Base-by-base conservation (phyloP, 345 rosid species). In the Eucalyptus melliodora region DNA sequence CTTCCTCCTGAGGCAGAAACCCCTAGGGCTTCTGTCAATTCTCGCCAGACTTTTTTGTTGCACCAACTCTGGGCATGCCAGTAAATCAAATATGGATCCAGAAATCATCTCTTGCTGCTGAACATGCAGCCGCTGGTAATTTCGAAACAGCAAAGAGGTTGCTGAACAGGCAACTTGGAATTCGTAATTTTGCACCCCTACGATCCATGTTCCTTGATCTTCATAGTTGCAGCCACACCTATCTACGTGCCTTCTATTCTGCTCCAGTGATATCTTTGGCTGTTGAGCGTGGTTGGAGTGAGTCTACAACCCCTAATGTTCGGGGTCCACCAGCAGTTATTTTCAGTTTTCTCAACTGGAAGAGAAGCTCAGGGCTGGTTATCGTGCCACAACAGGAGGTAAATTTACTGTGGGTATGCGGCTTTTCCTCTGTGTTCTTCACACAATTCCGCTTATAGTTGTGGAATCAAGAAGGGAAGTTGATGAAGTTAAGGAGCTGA, bases 391-490 rank as follows among this genome's bases (percentile, higher is more conserved):
- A 50, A 97, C 99, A 37, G 51, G 90, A 24, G 99, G 99, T 86
- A 97, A 95, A 91, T 92, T 97, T 59, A 89, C 92, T 0, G 99
- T 97, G 90, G 99, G 98, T 72, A 97, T 96, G 83, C 92, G 97
- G 26, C 89, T 95, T 59, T 97, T 97, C 90, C 90, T 94, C 24
- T 91, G 93, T 91, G 96, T 97, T 88, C 99, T 97, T 55, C 99
- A 97, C 92, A 95, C 99, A 21, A 96, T 98, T 91, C 99, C 99
- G 6, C 88, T 98, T 53, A 95, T 97, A 81, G 96, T 97, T 87
- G 99, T 97, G 31, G 99, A 98, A 88, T 93, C 99, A 30, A 97
- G 99, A 93, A 95, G 98, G 91, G 99, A 97, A 90, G 99, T 97
- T 19, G 99, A 98, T 44, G 99, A 98, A 91, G 99, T 97, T 2